These are phyloP conservation scores for Exophiala xenobiotica DNA, from an alignment of 2,329 filamentous ascomycete genomes.

Conservation along the genomic window DNA sequence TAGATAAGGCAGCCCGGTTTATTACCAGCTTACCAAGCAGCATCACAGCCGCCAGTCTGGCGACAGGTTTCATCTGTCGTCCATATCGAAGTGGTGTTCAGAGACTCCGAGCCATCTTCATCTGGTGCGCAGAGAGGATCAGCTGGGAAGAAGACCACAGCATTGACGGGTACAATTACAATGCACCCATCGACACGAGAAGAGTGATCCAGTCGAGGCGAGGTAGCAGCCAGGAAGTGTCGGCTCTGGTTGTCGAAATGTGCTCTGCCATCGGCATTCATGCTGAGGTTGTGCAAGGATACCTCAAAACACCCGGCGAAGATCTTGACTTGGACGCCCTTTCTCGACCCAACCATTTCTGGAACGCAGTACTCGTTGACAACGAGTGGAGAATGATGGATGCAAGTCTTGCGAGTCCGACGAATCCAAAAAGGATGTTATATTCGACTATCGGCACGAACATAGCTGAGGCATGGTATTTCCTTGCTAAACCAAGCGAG, in stretches of 20 bases:
- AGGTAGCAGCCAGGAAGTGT: constrained; percentile 86
- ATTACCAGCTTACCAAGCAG: constrained; percentile 77
- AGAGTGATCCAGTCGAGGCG: constrained; percentile 81
- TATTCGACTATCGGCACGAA: constrained; percentile 73
- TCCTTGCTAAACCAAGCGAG: constrained; percentile 83
- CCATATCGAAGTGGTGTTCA: constrained; percentile 95
- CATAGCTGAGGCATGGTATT: constrained; percentile 85
- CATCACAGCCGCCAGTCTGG: constrained; percentile 77
- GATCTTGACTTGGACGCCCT: constrained; percentile 74
- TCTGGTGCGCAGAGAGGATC: constrained; percentile 93
- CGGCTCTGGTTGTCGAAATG: constrained; percentile 86
- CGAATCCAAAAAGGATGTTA: constrained; percentile 73
- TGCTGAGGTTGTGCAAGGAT: constrained; percentile 83
- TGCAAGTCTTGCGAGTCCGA: constrained; percentile 85
- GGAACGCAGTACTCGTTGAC: constrained; percentile 92
- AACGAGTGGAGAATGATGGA: constrained; percentile 97
- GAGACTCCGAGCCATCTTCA: constrained; percentile 89
- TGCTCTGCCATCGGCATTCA: constrained; percentile 84
- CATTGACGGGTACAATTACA: constrained; percentile 49
- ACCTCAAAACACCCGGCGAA: constrained; percentile 87
- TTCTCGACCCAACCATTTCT: constrained; percentile 92
- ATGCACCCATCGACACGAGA: constrained; percentile 64
- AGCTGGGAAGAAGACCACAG: constrained; percentile 95
- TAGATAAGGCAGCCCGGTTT: constrained; percentile 95
- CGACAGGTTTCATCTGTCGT: constrained; percentile 88